Evolutionary conservation across 1,139 yeast genomes (phyloP), one percentile per base, ranked within the genome.

Genomic region (Kodamaea suecica): DNA sequence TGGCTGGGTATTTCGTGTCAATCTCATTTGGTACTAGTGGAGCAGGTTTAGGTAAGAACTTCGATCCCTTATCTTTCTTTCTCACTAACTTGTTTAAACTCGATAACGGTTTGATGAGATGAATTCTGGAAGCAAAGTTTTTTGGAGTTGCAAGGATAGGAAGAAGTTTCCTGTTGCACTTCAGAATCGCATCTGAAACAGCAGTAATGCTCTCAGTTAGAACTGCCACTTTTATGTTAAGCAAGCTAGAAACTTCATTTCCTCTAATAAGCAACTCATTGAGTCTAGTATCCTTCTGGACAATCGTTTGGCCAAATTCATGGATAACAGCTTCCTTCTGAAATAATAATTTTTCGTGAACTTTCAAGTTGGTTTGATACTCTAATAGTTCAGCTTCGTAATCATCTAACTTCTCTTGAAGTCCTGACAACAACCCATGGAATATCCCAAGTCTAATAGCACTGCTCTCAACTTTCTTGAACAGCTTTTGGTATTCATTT

Each of bases 341-440:
- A 12, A 17, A 27, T 10, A 27, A 8, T 13, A 17, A 10, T 17
- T 16, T 15, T 11, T 27, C 30, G 7, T 27, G 30, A 10, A 10
- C 23, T 7, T 4, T 8, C 17, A 27, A 12, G 17, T 27, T 27
- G n/a, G 16, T 15, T 17, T 25, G 26, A 19, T 30, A 38, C 12
- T 27, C 20, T 5, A 17, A 19, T 10, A 40, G 32, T 14, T 35
- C 34, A 4, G 3, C 17, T 16, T 37, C 40, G 23, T 36, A 39
- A 5, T 21, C 28, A 3, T 27, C 29, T 15, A 39, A 26, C 23
- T 29, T 32, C 4, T 5, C 29, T 16, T 29, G 31, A 11, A 36
- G 25, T 13, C 23, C 15, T 4, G 27, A 32, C 16, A 6, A 34
- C 30, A 7, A 25, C 4, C 28, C 28, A 10, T 25, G 15, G 7